Percentiles rank a stretch among this genome's conserved stretches.
Evolutionary conservation across 805 yeast species (phyloP).

Genomic region (Cyberlindnera lachancei): DNA sequence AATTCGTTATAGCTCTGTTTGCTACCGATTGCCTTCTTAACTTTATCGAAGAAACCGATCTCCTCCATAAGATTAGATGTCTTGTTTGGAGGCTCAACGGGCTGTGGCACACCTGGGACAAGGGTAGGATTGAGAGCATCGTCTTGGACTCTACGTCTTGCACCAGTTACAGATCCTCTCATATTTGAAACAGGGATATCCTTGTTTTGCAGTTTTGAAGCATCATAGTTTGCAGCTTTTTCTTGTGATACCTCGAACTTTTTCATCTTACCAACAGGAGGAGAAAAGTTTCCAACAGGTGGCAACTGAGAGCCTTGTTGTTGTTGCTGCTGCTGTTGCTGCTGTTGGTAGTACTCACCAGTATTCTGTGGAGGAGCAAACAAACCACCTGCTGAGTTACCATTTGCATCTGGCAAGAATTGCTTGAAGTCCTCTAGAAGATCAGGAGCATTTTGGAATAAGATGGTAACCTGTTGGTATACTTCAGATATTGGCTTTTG

Average conservation of each 20-base stretch:
- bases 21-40: constrained; percentile 79
- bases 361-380: constrained; percentile 14
- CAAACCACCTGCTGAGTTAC: constrained; percentile 15
- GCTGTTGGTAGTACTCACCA: constrained; percentile 21
- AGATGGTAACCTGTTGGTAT: constrained; percentile 81
- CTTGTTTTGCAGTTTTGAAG: constrained; percentile 16
- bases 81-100: constrained; percentile 50
- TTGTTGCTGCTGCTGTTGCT: no score
- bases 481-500: constrained; percentile 94
- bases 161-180: constrained; percentile 23
- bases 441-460: constrained; percentile 92
- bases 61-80: constrained; percentile 71
- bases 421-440: constrained; percentile 90
- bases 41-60: constrained; percentile 84
- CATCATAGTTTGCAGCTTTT: constrained; percentile 12
- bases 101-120: constrained; percentile 83
- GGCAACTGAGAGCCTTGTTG: constrained; percentile 48
- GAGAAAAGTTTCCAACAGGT: constrained; percentile 84
- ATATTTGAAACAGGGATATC: constrained; percentile 29
- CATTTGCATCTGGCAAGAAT: constrained; percentile 72
- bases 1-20: constrained; percentile 90
- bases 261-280: constrained; percentile 37
- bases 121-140: constrained; percentile 52
- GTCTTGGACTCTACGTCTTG: constrained; percentile 15
- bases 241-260: constrained; percentile 11